These are phyloP conservation scores for Penicillium sp. DNA, from an alignment of 2,329 filamentous ascomycete genomes.

Conservation along the genomic window DNA sequence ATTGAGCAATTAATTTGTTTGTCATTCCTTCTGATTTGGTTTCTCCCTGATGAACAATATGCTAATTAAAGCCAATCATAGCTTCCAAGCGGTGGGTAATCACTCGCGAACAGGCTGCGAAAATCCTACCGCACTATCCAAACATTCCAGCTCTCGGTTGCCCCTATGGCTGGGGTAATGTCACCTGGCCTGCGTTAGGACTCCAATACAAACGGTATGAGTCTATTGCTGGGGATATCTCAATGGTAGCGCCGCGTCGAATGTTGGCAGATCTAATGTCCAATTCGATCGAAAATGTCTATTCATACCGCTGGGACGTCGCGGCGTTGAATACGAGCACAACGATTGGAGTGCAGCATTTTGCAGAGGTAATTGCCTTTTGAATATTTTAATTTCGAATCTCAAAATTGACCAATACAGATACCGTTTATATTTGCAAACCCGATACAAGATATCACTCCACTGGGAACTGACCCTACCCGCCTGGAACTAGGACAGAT, in stretches of 20 bases:
- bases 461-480: slow-evolving; percentile 28
- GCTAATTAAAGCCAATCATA: slow-evolving; percentile 18
- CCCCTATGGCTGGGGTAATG: slow-evolving; percentile 45
- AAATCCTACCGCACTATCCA: slow-evolving; percentile 57
- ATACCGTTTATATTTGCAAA: slow-evolving; percentile 39
- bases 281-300: slow-evolving; percentile 21
- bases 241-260: slow-evolving; percentile 34
- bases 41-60: background rate
- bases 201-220: slow-evolving; percentile 36
- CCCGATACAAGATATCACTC: slow-evolving; percentile 33
- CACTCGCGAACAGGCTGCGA: slow-evolving; percentile 31
- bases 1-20: slow-evolving; percentile 36
- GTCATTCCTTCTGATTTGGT: slow-evolving; percentile 23
- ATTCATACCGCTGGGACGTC: slow-evolving; percentile 37
- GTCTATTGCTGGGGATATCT: slow-evolving; percentile 36
- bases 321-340: slow-evolving; percentile 30
- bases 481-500: slow-evolving; percentile 33
- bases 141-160: slow-evolving; percentile 54
- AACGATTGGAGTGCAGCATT: slow-evolving; percentile 35
- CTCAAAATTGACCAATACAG: no score
- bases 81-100: slow-evolving; percentile 36
- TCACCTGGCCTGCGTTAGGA: slow-evolving; percentile 32
- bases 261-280: slow-evolving; percentile 34
- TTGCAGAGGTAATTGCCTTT: slow-evolving; percentile 30
- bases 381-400: background rate